Evolutionary conservation across 768 basidiomycete species (phyloP), one percentile per base, ranked within the genome.

Genomic region (Lentinula edodes): DNA sequence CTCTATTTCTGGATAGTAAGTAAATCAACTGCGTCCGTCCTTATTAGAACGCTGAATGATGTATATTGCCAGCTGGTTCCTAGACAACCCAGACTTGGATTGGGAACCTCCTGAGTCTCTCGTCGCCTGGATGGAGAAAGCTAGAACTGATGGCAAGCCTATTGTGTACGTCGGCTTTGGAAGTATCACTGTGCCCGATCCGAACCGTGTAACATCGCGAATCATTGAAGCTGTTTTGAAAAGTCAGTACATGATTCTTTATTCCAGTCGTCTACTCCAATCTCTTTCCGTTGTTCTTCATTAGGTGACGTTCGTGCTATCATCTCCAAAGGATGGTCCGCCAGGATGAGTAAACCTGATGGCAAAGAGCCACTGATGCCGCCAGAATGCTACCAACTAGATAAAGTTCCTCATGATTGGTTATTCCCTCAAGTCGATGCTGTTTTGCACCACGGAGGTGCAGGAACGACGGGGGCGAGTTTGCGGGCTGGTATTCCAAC

Each of bases 141-240:
- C 88, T 1, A 76, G 80, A 16, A 63, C 65, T 3, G 85, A 88
- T 58, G 73, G 74, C 0, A 86, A 84, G 66, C 75, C 86, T 0
- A 76, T 89, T 52, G 87, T 89, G 2, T 89, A 89, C 68, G 87
- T 56, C 23, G 86, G 87, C 1, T 88, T 88, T 65, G 87, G 87
- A 1, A 85, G 83, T 32, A 87, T 89, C 61, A 86, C 84, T 5
- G 86, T 89, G 3, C 85, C 86, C 6, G 69, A 81, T 65, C 85
- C 87, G 2, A 75, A 77, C 60, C 74, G 75, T 4, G 77, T 87
- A 64, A 85, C 85, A 0, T 72, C 75, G 39, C 77, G 74, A 36
- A 84, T 89, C 54, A 76, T 87, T 59, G 78, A 83, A 61, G 87
- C 84, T 0, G 86, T 87, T 6, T 67, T 82, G 58, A 83, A 82